Conservation (phyloP, 257 asterid species). For the Solanum arcanum region DNA sequence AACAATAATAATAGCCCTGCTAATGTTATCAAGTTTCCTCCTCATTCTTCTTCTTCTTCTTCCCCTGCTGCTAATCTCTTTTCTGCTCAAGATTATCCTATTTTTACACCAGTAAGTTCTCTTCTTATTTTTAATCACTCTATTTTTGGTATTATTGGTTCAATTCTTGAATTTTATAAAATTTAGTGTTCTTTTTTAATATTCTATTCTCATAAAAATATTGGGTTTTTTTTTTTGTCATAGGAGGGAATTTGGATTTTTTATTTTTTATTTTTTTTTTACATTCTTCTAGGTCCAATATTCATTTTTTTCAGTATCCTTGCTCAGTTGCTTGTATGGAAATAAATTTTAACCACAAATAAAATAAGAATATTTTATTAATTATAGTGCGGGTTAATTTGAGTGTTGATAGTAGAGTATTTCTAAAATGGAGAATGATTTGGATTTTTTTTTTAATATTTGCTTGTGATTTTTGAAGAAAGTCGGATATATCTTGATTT, state of each 20-base stretch:
- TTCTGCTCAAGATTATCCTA: constrained; percentile 85
- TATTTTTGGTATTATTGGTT: neutral
- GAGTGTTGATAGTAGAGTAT: neutral
- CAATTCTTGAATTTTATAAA: neutral
- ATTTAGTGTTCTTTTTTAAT: neutral
- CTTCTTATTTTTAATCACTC: neutral
- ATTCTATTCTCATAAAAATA: neutral
- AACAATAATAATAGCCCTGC: constrained; percentile 27
- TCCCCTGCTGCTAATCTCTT: constrained; percentile 28
- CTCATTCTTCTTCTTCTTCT: constrained; percentile 50
- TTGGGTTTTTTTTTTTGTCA: no score
- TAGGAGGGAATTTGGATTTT: neutral
- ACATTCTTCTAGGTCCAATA: neutral
- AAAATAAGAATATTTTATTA: neutral
- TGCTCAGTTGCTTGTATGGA: neutral
- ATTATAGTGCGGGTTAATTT: no score
- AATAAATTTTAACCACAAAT: no score
- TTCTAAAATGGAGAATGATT: neutral
- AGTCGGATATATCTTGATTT: neutral
- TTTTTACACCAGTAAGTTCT: constrained; percentile 77
- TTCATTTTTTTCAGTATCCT: no score
- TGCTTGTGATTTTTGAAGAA: neutral
- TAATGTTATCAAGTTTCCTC: constrained; percentile 22
- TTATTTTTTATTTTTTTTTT: no score
- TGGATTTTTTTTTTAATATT: no score